phyloP scores from a whole-genome alignment of 805 yeast genomes.

The Metschnikowia proteae region DNA sequence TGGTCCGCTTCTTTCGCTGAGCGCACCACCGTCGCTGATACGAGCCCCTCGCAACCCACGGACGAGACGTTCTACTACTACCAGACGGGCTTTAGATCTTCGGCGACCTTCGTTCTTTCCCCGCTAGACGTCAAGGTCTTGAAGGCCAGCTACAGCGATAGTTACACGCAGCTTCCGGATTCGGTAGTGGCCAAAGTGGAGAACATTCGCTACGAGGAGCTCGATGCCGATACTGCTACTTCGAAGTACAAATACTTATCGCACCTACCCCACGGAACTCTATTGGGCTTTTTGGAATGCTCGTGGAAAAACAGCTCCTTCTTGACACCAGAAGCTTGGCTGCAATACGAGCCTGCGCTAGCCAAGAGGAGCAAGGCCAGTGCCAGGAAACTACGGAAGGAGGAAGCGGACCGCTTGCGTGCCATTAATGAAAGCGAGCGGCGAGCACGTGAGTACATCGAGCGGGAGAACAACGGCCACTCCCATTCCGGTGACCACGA shows the following conservation, averaged over 20 bases:
- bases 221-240: slow-evolving; percentile 55
- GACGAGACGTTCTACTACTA: slow-evolving; percentile 56
- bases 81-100: slow-evolving; percentile 68
- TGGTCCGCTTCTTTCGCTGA: slow-evolving; percentile 31
- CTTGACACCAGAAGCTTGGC: slow-evolving; percentile 34
- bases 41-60: slow-evolving; percentile 19
- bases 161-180: slow-evolving; percentile 66
- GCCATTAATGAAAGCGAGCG: slow-evolving; percentile 59
- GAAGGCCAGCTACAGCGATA: slow-evolving; percentile 51
- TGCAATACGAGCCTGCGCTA: slow-evolving; percentile 52
- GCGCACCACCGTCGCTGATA: slow-evolving; percentile 23
- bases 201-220: slow-evolving; percentile 61
- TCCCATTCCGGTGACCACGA: slow-evolving; percentile 19
- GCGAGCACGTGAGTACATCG: slow-evolving; percentile 55
- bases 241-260: slow-evolving; percentile 69
- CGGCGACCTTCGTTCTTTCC: slow-evolving; percentile 62
- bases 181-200: slow-evolving; percentile 60
- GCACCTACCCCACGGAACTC: slow-evolving; percentile 83
- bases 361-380: slow-evolving; percentile 52
- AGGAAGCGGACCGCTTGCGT: slow-evolving; percentile 55
- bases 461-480: slow-evolving; percentile 50
- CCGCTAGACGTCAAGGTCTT: slow-evolving; percentile 77
- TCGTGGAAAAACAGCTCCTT: slow-evolving; percentile 58
- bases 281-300: slow-evolving; percentile 77
- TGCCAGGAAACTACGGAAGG: slow-evolving; percentile 47